Evolutionary conservation across 139 green algal species (phyloP).

Genomic region (Haematococcus lacustris): DNA sequence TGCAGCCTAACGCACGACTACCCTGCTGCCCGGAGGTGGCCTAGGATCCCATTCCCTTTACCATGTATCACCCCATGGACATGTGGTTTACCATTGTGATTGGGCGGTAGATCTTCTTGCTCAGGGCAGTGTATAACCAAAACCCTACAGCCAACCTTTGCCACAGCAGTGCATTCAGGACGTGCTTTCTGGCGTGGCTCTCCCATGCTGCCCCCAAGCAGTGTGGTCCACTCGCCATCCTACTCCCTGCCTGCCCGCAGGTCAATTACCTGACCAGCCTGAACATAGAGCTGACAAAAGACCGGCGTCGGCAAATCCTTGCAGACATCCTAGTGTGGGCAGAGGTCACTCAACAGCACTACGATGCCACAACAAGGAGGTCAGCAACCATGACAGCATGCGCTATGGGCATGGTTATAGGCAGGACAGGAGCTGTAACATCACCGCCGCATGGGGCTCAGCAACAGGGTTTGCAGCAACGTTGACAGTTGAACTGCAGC

Average conservation of each 20-base stretch:
- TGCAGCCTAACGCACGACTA: not conserved
- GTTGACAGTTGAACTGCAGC: too few relatives aligned
- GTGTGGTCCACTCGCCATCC: not conserved
- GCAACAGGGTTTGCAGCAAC: too few relatives aligned
- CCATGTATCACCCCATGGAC: too few relatives aligned
- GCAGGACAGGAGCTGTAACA: too few relatives aligned
- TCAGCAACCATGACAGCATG: too few relatives aligned
- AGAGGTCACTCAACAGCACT: slow-evolving; percentile 41
- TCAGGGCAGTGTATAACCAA: not conserved
- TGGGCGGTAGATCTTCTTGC: not conserved
- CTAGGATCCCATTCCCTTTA: not conserved
- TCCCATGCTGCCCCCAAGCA: not conserved
- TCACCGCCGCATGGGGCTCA: too few relatives aligned
- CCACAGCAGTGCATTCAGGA: not conserved
- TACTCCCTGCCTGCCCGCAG: not conserved
- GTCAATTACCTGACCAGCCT: slow-evolving; percentile 7
- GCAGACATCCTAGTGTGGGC: slow-evolving; percentile 53
- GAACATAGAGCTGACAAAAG: slow-evolving; percentile 8
- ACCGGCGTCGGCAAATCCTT: slow-evolving; percentile 38
- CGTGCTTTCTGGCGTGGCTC: not conserved
- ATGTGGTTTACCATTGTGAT: too few relatives aligned
- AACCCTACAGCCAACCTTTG: not conserved
- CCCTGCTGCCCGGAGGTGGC: not conserved
- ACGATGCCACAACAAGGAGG: slow-evolving; percentile 26
- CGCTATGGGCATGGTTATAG: too few relatives aligned